These are phyloP conservation scores for slime mould (Dictyostelium discoideum) DNA, from an alignment of 78 protist genomes.

Conservation along the genomic window dicty_2.7 NC_007091.3:2333001-2333500, in stretches of 20 bases:
- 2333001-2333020: neutral
- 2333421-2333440: constrained; percentile 77
- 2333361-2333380: constrained; percentile 76
- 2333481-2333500: constrained; percentile 88
- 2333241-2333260: constrained; percentile 67
- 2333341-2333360: constrained; percentile 83
- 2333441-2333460: constrained; percentile 80
- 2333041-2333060: constrained; percentile 11
- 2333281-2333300: constrained; percentile 81
- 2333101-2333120: no score
- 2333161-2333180: neutral
- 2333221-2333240: constrained; percentile 2
- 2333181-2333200: constrained; percentile 4
- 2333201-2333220: neutral
- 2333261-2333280: constrained; percentile 77
- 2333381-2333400: constrained; percentile 82
- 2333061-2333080: neutral
- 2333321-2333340: constrained; percentile 59
- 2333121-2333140: neutral
- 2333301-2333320: constrained; percentile 71
- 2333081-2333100: neutral
- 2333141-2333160: no score
- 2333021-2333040: constrained; percentile 74
- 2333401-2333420: constrained; percentile 85
- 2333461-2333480: constrained; percentile 53